Conservation (phyloP, 768 basidiomycete species). For the Naganishia kalamii region DNA sequence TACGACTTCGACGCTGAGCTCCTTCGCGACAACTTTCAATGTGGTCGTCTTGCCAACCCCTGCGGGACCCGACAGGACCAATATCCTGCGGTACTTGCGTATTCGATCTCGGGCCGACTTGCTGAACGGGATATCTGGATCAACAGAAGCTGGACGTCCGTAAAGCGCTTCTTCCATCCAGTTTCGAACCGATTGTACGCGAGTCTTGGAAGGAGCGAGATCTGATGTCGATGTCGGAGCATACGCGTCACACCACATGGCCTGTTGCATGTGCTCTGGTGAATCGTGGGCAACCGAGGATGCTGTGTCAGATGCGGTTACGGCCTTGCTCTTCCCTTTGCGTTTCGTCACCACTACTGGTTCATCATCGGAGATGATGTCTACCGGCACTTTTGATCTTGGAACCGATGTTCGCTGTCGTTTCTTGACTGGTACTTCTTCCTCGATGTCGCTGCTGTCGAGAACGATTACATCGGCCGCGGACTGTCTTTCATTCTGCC, state of each 20-base stretch:
- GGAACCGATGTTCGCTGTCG: background rate
- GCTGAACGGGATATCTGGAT: constrained; percentile 1
- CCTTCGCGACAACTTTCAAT: constrained; percentile 63
- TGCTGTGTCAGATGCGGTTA: too few species aligned
- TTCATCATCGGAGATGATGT: background rate
- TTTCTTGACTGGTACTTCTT: background rate
- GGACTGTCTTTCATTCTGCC: background rate
- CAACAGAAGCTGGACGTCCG: constrained; percentile 28
- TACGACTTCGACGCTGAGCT: constrained; percentile 69
- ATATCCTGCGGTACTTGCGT: constrained; percentile 55
- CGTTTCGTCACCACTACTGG: background rate
- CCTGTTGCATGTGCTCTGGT: background rate
- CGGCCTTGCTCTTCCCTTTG: background rate
- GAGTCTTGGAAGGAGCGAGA: constrained; percentile 41
- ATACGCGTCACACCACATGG: constrained; percentile 6
- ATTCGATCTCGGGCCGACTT: constrained; percentile 31
- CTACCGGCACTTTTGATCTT: background rate
- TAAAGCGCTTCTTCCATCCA: constrained; percentile 42
- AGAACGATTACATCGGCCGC: constrained; percentile 11
- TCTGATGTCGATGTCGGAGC: constrained; percentile 23
- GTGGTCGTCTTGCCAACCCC: constrained; percentile 88
- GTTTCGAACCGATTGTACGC: constrained; percentile 34
- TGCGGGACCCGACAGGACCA: constrained; percentile 78
- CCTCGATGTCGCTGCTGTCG: constrained; percentile 3
- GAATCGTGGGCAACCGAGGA: background rate